These are phyloP conservation scores for Aspergillus hortae DNA, from an alignment of 2,329 filamentous ascomycete species.

Conservation along the genomic window DNA sequence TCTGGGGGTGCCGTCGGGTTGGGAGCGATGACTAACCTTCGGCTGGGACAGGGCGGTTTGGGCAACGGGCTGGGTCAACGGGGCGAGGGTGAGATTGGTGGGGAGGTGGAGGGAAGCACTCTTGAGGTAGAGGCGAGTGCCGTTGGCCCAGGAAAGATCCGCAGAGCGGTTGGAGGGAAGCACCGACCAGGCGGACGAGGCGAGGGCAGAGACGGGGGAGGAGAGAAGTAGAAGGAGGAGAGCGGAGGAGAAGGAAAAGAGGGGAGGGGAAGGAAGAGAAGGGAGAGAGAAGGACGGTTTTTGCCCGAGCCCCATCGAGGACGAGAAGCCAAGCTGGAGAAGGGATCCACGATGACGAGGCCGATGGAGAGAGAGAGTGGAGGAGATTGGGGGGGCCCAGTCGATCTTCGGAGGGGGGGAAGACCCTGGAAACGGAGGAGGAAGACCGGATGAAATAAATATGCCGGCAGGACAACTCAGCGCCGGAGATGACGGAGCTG, in stretches of 20 bases:
- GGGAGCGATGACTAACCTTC: conserved; percentile 18
- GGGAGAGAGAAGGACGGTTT: conserved; percentile 5
- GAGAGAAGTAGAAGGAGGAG: conserved; percentile 9
- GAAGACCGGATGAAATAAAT: too few species aligned
- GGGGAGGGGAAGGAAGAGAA: conserved; percentile 6
- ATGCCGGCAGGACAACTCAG: too few species aligned
- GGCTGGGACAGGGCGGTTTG: conserved; percentile 16
- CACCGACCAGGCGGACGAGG: conserved; percentile 19
- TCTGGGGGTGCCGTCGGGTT: not conserved
- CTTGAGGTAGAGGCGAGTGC: conserved; percentile 21
- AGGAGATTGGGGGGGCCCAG: too few species aligned
- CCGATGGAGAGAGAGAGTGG: too few species aligned
- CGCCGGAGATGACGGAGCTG: not conserved
- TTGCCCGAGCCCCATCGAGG: too few species aligned
- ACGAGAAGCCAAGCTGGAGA: too few species aligned
- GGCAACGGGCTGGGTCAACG: conserved; percentile 24
- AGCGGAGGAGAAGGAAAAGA: conserved; percentile 5
- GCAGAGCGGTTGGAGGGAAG: conserved; percentile 28
- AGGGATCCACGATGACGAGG: too few species aligned
- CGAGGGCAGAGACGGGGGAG: conserved; percentile 12
- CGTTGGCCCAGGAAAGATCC: conserved; percentile 19
- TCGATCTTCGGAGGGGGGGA: too few species aligned
- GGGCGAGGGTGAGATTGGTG: conserved; percentile 17
- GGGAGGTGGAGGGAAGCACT: conserved; percentile 19
- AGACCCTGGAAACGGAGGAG: conserved; percentile 13